Evolutionary conservation across 2,329 filamentous ascomycete genomes (phyloP).

Genomic region (Teratosphaeria viscida): DNA sequence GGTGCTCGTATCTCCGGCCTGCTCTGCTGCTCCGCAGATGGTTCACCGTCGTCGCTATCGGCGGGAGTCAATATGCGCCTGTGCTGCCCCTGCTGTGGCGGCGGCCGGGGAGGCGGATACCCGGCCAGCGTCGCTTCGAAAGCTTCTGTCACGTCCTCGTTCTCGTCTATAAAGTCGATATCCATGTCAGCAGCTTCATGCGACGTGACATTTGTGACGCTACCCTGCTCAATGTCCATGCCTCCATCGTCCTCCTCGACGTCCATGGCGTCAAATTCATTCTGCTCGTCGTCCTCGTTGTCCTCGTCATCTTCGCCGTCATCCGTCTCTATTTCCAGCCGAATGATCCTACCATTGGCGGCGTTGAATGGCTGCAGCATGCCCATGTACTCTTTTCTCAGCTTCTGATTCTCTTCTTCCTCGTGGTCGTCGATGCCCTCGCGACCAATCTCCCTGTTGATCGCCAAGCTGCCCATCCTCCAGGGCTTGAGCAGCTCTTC

Average conservation of each 20-base stretch:
- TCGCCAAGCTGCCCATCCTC: conserved; percentile 74
- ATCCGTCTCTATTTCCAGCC: conserved; percentile 22
- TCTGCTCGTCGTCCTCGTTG: conserved; percentile 28
- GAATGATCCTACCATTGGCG: conserved; percentile 17
- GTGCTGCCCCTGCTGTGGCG: conserved; percentile 32
- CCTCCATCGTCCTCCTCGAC: conserved; percentile 14
- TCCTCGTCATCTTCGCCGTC: conserved; percentile 36
- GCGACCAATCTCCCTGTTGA: conserved; percentile 65
- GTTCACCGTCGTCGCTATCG: conserved; percentile 31
- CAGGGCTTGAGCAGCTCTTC: conserved; percentile 84
- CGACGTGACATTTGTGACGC: conserved; percentile 26
- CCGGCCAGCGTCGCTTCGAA: conserved; percentile 70
- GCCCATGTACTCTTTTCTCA: conserved; percentile 30
- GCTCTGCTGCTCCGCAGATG: conserved; percentile 38
- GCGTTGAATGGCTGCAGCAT: conserved; percentile 23
- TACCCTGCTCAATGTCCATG: conserved; percentile 20
- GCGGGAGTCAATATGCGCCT: conserved; percentile 19
- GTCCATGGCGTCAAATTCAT: conserved; percentile 13
- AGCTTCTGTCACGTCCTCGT: conserved; percentile 60
- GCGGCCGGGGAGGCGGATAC: conserved; percentile 58
- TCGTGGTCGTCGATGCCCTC: conserved; percentile 77
- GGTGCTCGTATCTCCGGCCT: conserved; percentile 15
- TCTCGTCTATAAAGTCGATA: conserved; percentile 34
- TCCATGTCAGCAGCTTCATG: conserved; percentile 37
- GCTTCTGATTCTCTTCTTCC: conserved; percentile 41